Base-by-base conservation (phyloP, 1,139 yeast species). In the Diutina neorugosa region DNA sequence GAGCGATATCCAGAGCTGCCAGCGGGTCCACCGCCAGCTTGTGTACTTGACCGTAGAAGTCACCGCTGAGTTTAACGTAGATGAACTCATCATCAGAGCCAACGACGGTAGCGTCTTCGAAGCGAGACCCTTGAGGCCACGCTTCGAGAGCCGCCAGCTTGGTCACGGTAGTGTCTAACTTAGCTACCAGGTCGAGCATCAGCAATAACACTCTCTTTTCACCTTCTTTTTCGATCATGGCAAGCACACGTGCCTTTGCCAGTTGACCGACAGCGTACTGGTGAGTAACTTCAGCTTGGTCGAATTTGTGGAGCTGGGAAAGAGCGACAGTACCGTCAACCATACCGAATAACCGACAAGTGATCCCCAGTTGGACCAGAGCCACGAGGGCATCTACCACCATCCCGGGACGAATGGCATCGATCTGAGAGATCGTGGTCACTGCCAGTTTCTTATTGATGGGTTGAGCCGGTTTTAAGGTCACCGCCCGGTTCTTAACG, bases 331-430 rank as follows among this genome's bases (percentile, higher is more conserved):
- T 80, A 16, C 84, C 96, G 58, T 83, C 82, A 21, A 86, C 78
- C 56, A 86, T 69, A 55, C 96, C 97, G 60, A 82, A 83, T 0
- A 82, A 82, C 62, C 82, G 85, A 54, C 80, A 71, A 16, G 72
- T 66, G n/a, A 82, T 65, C 57, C 97, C 98, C 44, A 77, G 69
- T 40, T 77, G 66, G 8, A 83, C 77, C 18, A 81, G 82, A 31
- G 84, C 74, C 41, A 91, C 78, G 44, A 84, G 69, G 5, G 91
- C 87, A 57, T 87, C 89, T 4, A 91, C 89, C 19, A 84, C 63
- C 57, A 82, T 78, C 61, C 98, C 98, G 1, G 98, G 96, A 49
- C 86, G 78, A 42, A 91, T 76, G 3, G 96, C 80, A 59, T 87
- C 95, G 23, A 88, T 71, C 4, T 93, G 80, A 1, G 87, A 73